Conservation (phyloP, 495 filamentous ascomycete species). For the Evansstolkia leycettana region DNA sequence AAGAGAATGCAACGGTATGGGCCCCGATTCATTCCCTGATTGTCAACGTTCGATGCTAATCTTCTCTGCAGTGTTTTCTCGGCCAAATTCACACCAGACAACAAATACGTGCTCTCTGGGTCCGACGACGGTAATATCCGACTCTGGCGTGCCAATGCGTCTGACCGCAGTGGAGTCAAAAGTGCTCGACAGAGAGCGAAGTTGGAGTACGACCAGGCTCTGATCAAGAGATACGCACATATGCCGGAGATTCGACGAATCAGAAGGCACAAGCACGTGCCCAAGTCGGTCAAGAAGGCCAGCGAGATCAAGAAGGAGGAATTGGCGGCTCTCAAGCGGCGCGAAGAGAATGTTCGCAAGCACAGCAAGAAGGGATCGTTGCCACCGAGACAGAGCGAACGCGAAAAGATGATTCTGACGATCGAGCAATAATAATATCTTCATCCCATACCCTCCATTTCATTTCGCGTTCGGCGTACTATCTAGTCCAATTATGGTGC, state of each 20-base stretch:
- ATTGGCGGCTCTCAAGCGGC: slow-evolving; percentile 71
- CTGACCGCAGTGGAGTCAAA: slow-evolving; percentile 73
- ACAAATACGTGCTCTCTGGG: slow-evolving; percentile 73
- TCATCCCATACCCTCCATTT: too few relatives aligned
- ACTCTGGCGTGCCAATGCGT: slow-evolving; percentile 85
- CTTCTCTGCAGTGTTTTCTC: slow-evolving; percentile 57
- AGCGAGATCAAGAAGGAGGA: slow-evolving; percentile 93
- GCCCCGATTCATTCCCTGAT: background rate
- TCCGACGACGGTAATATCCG: slow-evolving; percentile 90
- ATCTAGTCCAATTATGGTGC: background rate
- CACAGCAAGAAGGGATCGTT: slow-evolving; percentile 67
- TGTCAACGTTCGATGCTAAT: slow-evolving; percentile 4
- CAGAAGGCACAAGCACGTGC: slow-evolving; percentile 78
- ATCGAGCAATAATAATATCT: slow-evolving; percentile 48
- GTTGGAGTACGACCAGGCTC: slow-evolving; percentile 81
- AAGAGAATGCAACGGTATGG: slow-evolving; percentile 80
- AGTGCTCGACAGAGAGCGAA: slow-evolving; percentile 68
- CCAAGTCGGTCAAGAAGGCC: slow-evolving; percentile 94
- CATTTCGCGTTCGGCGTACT: too few relatives aligned
- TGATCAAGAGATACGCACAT: slow-evolving; percentile 76
- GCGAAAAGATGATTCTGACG: slow-evolving; percentile 84
- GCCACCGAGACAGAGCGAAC: slow-evolving; percentile 61
- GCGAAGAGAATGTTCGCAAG: slow-evolving; percentile 86
- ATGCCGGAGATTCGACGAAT: slow-evolving; percentile 96
- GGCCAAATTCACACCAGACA: slow-evolving; percentile 72